phyloP scores from a whole-genome alignment of 352 stramenopile species.

The Phytopythium mirpurense region DNA sequence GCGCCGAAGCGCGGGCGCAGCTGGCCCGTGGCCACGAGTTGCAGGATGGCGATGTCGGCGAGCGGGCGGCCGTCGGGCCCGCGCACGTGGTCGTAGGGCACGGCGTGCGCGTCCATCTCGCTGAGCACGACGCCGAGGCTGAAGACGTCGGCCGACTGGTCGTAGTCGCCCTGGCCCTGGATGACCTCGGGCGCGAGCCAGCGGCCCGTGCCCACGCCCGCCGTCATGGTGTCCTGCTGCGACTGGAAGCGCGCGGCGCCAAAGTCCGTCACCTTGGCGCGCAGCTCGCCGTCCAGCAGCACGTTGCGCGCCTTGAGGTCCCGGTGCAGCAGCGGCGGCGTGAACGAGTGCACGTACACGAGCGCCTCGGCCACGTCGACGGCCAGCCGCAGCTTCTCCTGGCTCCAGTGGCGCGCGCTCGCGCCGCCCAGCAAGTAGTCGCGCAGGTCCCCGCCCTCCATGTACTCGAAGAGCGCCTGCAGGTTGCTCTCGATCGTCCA shows the following conservation, averaged over 20 bases:
- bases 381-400: conserved; percentile 31
- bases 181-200: conserved; percentile 36
- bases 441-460: conserved; percentile 44
- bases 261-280: conserved; percentile 22
- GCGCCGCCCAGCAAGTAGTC: conserved; percentile 14
- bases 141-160: conserved; percentile 9
- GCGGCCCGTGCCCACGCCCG: conserved; percentile 11
- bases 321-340: conserved; percentile 38
- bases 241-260: conserved; percentile 11
- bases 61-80: conserved; percentile 8
- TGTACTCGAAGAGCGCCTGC: conserved; percentile 59
- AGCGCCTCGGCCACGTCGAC: conserved; percentile 45
- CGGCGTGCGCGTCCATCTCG: conserved; percentile 2
- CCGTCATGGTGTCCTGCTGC: conserved; percentile 19
- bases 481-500: conserved; percentile 50
- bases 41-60: conserved; percentile 40
- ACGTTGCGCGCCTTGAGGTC: conserved; percentile 56
- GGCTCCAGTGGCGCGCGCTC: conserved; percentile 17
- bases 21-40: conserved; percentile 28
- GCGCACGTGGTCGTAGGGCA: conserved; percentile 3
- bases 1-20: conserved; percentile 26
- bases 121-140: conserved; percentile 1
- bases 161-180: conserved; percentile 5
- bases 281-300: conserved; percentile 23
- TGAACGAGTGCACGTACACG: conserved; percentile 52